Evolutionary conservation across 495 filamentous ascomycete species (phyloP), one percentile per base, ranked within the genome.

Genomic region (Aspergillus biplanus): DNA sequence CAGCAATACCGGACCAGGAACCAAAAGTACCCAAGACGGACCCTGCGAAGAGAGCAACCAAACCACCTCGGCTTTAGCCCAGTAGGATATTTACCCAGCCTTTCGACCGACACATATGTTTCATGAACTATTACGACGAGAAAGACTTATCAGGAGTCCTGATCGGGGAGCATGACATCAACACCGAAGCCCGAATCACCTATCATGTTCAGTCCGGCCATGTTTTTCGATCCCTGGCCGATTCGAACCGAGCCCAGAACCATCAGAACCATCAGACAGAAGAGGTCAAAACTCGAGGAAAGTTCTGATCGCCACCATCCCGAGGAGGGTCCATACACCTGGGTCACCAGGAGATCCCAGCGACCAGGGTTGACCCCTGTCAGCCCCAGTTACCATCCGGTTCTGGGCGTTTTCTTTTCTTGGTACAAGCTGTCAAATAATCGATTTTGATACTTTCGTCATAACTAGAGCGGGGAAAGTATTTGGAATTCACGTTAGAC

Each of bases 281-380:
- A 54, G 59, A 50, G 62, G 52, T 59, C 56, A 56, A 59, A 61
- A 60, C 35, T 62, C 64, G 46, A 55, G 57, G 33, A 65, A 58
- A 59, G 56, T 64, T 65, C 50, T 64, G 72, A 77, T 76, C 70
- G 70, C 44, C 63, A 57, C 39, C 60, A 34, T 34, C 65, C 70
- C 73, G 69, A 70, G 68, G 67, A 66, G 65, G 62, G 64, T 63
- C 75, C 73, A 70, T 54, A 65, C 61, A 67, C 46, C 61, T 75
- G 75, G 76, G 71, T 72, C 73, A 62, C 52, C 49, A 60, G 49
- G 60, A 65, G 68, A 59, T 69, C 71, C 75, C 73, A 73, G 66
- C 55, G 68, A 75, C 75, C 74, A 65, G 76, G 71, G 64, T 75
- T 64, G 67, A 64, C 68, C 58, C 60, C 72, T 79, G 76, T 75